Evolutionary conservation across 805 yeast species (phyloP).

Genomic region (Wickerhamiella hasegawae): DNA sequence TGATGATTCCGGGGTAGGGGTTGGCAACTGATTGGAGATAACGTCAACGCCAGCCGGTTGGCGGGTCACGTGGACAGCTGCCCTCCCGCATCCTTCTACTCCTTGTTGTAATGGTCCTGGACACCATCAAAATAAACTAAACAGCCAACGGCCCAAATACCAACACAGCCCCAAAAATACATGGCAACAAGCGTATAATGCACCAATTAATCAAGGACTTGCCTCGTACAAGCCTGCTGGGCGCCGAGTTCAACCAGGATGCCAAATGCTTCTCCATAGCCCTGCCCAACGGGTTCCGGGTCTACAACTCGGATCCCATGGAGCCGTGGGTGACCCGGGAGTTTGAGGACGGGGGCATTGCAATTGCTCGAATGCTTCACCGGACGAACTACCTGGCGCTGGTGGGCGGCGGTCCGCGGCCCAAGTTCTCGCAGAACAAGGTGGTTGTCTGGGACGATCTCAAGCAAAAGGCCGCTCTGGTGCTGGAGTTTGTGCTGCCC

Average conservation of each 20-base stretch:
- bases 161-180: no score
- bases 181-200: background rate
- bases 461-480: slow-evolving; percentile 54
- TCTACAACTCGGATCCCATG: slow-evolving; percentile 78
- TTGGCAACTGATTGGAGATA: no score
- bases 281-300: slow-evolving; percentile 65
- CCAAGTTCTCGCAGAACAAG: slow-evolving; percentile 63
- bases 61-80: no score
- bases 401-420: slow-evolving; percentile 78
- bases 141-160: background rate
- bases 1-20: no score
- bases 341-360: slow-evolving; percentile 44
- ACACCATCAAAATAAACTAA: background rate
- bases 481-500: slow-evolving; percentile 61
- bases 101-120: background rate
- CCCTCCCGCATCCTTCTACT: no score
- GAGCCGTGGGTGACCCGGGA: slow-evolving; percentile 52
- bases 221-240: slow-evolving; percentile 23
- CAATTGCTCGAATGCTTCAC: slow-evolving; percentile 65
- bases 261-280: slow-evolving; percentile 79
- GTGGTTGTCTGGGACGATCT: slow-evolving; percentile 86
- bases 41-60: no score
- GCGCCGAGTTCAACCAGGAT: slow-evolving; percentile 73
- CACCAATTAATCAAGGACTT: background rate
- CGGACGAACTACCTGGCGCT: slow-evolving; percentile 81